phyloP scores from a whole-genome alignment of 768 basidiomycete species.

The Tricholoma furcatifolium region DNA sequence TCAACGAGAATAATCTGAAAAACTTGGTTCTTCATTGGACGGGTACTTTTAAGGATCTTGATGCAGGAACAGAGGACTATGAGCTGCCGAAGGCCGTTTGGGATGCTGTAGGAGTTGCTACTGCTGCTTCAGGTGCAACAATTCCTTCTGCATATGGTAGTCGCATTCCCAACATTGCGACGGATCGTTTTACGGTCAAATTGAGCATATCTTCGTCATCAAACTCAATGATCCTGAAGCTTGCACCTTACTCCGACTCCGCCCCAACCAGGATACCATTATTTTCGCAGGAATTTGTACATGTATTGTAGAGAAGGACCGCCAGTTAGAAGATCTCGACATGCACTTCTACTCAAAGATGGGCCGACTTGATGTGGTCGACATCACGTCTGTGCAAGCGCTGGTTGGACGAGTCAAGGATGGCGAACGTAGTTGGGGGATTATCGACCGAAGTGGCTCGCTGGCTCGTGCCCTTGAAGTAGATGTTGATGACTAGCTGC shows the following conservation, averaged over 20 bases:
- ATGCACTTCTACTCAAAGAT: constrained; percentile 19
- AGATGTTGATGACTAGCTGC: background rate
- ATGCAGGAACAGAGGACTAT: constrained; percentile 27
- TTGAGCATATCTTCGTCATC: constrained; percentile 25
- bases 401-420: constrained; percentile 20
- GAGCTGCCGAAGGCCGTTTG: no score
- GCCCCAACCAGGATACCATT: constrained; percentile 8
- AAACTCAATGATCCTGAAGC: constrained; percentile 4
- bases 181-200: constrained; percentile 33
- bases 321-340: constrained; percentile 12
- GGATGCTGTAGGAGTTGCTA: no score
- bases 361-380: constrained; percentile 19
- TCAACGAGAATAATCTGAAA: constrained; percentile 42
- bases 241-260: background rate
- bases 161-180: no score
- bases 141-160: no score
- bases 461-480: constrained; percentile 11
- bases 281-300: constrained; percentile 23
- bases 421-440: constrained; percentile 16
- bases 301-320: constrained; percentile 15
- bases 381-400: constrained; percentile 22
- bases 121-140: no score
- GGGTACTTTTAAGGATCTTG: constrained; percentile 36
- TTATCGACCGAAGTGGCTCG: constrained; percentile 23
- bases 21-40: constrained; percentile 39